Percentiles rank a stretch among this genome's conserved stretches.
Conservation (phyloP, 768 basidiomycete genomes). For the Lactarius tabidus region DNA sequence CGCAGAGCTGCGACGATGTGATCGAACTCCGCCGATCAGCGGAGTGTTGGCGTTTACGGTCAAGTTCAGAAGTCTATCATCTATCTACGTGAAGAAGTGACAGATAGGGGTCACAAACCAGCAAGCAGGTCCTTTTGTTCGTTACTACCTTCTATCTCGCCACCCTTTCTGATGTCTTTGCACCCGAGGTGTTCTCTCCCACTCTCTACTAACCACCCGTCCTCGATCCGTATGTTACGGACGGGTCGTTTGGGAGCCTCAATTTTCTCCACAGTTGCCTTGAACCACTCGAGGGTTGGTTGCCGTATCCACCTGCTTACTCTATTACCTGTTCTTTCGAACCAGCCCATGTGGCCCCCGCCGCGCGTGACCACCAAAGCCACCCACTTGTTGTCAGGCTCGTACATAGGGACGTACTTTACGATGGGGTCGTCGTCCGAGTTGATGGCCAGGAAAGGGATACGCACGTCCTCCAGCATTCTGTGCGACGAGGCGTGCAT, state of each 20-base stretch:
- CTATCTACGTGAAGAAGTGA: not conserved
- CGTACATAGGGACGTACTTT: conserved; percentile 54
- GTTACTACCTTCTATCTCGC: conserved; percentile 22
- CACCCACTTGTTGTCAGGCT: conserved; percentile 48
- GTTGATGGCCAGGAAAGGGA: conserved; percentile 76
- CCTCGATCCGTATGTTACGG: conserved; percentile 43
- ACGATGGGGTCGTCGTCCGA: conserved; percentile 84
- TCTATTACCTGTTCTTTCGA: conserved; percentile 41
- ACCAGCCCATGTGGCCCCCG: conserved; percentile 90
- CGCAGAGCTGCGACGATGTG: not conserved
- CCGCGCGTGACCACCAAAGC: conserved; percentile 60
- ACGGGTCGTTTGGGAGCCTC: conserved; percentile 35
- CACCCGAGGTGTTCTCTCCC: conserved; percentile 57
- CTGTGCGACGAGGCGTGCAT: conserved; percentile 57
- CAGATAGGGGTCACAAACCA: conserved; percentile 5
- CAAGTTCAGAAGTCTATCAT: not conserved
- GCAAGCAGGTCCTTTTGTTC: conserved; percentile 1
- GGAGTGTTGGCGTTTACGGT: not conserved
- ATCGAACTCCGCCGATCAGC: not conserved
- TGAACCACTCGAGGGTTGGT: conserved; percentile 75
- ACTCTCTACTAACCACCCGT: conserved; percentile 52
- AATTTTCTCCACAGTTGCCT: conserved; percentile 52
- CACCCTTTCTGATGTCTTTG: conserved; percentile 52
- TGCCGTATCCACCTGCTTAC: conserved; percentile 60
- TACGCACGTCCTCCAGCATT: conserved; percentile 52